Base-by-base conservation (phyloP, 1,139 yeast genomes). In the Zygosaccharomyces sapae region DNA sequence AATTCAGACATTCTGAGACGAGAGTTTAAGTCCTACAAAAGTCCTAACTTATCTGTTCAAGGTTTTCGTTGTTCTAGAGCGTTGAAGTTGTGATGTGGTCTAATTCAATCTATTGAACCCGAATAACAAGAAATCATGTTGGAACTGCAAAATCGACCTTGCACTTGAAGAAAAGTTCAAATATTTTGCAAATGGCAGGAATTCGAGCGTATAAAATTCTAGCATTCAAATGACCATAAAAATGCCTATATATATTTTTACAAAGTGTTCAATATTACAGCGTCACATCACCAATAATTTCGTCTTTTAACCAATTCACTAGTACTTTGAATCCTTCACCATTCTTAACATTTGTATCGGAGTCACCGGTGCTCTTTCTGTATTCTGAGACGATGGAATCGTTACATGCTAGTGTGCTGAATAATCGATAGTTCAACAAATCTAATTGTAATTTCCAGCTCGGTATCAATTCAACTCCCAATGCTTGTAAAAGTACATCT, bases 391-490 rank as follows among this genome's bases (percentile, higher is more conserved):
- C 41, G 16, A 56, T 43, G 27, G 44, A 40, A 2, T 42, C 37
- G 24, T 53, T 47, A 30, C 33, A 38, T 6, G 59, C 48, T 12
- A 55, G 38, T 5, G 44, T 38, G 30, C 46, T 51, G 40, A 55
- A 56, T 16, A 55, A 47, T 24, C 45, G 44, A 40, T 51, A 53
- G 39, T 56, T 57, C 25, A 54, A 47, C 22, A 52, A 22, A 44
- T 59, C 60, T 27, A 58, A 41, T 39, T 58, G 57, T 5, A 33
- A 33, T 22, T 54, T 52, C 65, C 63, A 59, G 25, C 51, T 50
- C 13, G 53, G 51, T 18, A 57, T 44, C 41, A 60, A 39, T 30
- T 59, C 63, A 6, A 48, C 46, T 30, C 53, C 50, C 36, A 54
- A 43, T n/a, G 49, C 56, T 13, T 44, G 38, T 12, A 54, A 44